Evolutionary conservation across 2,329 filamentous ascomycete species (phyloP).

Genomic region (Lachnellula arida): DNA sequence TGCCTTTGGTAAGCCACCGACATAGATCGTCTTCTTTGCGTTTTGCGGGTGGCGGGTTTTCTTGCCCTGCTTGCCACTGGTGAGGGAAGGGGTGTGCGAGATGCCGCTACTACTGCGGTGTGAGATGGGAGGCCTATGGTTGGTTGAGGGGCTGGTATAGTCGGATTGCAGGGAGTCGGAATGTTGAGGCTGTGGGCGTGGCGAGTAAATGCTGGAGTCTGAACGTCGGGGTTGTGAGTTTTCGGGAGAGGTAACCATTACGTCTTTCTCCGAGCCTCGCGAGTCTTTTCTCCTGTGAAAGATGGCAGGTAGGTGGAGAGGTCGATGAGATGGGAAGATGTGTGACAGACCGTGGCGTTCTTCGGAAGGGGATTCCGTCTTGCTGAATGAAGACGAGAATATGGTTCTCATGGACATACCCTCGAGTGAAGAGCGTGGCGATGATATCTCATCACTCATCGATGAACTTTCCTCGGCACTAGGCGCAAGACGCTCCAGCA

Average conservation of each 20-base stretch:
- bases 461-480: neutral
- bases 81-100: neutral
- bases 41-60: conserved; percentile 22
- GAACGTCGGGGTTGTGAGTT: neutral
- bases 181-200: too few relatives aligned
- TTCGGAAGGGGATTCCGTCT: neutral
- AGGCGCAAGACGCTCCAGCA: conserved; percentile 41
- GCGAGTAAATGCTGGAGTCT: too few relatives aligned
- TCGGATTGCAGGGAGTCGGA: too few relatives aligned
- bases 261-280: neutral
- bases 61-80: neutral
- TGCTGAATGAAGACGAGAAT: neutral
- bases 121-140: too few relatives aligned
- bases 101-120: too few relatives aligned
- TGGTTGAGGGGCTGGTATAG: too few relatives aligned
- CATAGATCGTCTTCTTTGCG: conserved; percentile 43
- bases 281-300: neutral
- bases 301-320: neutral
- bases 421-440: conserved; percentile 2
- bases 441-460: too few relatives aligned
- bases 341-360: neutral
- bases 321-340: neutral
- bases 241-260: neutral
- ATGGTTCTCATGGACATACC: neutral
- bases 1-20: conserved; percentile 56